Percentiles rank a stretch among this genome's conserved stretches.
These are phyloP conservation scores for Botrytis deweyae DNA, from an alignment of 2,329 filamentous ascomycete genomes.

Conservation along the genomic window DNA sequence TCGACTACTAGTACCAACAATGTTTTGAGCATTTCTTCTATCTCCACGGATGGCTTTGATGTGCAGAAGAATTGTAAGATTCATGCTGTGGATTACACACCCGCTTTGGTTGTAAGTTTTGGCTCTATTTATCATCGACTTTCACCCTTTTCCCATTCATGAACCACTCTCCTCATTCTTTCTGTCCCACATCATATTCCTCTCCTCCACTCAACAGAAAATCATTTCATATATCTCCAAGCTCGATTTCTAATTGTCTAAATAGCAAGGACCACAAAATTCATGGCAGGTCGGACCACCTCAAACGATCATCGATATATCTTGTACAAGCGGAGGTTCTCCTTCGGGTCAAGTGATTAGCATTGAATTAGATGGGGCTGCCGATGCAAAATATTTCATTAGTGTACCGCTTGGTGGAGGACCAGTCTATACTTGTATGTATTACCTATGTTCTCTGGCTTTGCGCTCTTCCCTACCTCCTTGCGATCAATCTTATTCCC, in stretches of 20 bases:
- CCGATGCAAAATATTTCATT: slow-evolving; percentile 32
- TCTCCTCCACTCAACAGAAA: neutral
- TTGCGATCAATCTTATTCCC: neutral
- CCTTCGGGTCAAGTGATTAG: slow-evolving; percentile 22
- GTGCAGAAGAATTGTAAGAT: slow-evolving; percentile 26
- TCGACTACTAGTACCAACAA: slow-evolving; percentile 24
- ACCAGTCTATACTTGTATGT: slow-evolving; percentile 28
- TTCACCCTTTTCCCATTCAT: neutral
- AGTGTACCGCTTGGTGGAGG: slow-evolving; percentile 31
- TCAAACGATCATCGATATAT: slow-evolving; percentile 31
- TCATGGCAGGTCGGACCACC: slow-evolving; percentile 35
- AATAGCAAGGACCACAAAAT: slow-evolving; percentile 23
- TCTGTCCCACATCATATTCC: neutral
- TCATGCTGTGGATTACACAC: slow-evolving; percentile 31
- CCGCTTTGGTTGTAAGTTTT: slow-evolving; percentile 25
- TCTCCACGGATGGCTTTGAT: slow-evolving; percentile 25
- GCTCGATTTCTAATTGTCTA: neutral
- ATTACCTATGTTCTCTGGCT: neutral
- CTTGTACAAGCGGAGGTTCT: slow-evolving; percentile 23
- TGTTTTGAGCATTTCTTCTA: slow-evolving; percentile 22
- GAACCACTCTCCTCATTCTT: neutral
- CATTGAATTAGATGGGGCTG: slow-evolving; percentile 34
- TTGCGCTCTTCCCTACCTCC: neutral
- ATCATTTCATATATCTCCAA: neutral
- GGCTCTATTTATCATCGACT: neutral